Evolutionary conservation across 192 early-diverging fungal genomes (phyloP).

Genomic region (Paraglomus occultum): DNA sequence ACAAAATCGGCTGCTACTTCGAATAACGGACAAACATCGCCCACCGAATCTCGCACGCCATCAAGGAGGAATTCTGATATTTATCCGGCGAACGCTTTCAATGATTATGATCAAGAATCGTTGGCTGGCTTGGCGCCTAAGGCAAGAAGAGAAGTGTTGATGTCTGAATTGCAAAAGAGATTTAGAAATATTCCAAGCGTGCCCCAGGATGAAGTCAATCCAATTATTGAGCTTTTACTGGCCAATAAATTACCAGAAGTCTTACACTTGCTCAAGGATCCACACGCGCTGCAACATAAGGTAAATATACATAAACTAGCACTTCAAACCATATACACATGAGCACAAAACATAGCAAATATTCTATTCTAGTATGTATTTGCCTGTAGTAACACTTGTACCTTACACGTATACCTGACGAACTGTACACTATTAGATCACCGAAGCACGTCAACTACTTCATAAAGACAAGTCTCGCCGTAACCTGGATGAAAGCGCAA

Average conservation of each 20-base stretch:
- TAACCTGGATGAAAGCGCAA: not conserved
- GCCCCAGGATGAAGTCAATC: constrained; percentile 27
- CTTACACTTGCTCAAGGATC: constrained; percentile 23
- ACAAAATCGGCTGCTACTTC: constrained; percentile 19
- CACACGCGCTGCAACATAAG: constrained; percentile 15
- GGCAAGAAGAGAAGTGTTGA: constrained; percentile 24
- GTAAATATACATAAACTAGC: not conserved
- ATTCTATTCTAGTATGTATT: not conserved
- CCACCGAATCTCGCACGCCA: constrained; percentile 22
- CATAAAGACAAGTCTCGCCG: constrained; percentile 8
- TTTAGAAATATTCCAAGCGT: constrained; percentile 25
- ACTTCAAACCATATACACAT: too few species aligned
- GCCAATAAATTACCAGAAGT: constrained; percentile 14
- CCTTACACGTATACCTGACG: not conserved
- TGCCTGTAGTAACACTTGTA: not conserved
- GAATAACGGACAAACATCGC: not conserved
- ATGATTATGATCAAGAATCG: constrained; percentile 21
- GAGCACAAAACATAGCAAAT: too few species aligned
- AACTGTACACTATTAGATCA: constrained; percentile 8
- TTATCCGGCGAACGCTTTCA: constrained; percentile 9
- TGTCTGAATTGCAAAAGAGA: constrained; percentile 31
- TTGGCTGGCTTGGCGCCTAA: constrained; percentile 24
- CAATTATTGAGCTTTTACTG: constrained; percentile 28
- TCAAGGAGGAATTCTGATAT: constrained; percentile 28
- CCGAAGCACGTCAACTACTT: constrained; percentile 14